Evolutionary conservation across 139 green algal genomes (phyloP).

Genomic region (Auxenochlorella pyrenoidosa): DNA sequence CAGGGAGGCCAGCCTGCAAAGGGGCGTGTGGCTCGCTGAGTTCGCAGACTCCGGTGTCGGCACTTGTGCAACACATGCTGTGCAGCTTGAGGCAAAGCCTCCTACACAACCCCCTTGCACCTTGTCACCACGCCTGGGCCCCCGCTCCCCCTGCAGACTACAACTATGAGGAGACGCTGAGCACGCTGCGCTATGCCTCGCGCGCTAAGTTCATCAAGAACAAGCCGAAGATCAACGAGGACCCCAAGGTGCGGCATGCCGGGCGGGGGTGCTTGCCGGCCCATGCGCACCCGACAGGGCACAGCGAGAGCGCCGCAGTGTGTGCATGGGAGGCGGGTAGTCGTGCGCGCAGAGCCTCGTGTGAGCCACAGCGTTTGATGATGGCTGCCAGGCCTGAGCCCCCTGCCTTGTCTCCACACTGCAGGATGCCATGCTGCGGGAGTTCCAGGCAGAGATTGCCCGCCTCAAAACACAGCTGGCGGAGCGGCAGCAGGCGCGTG

Average conservation of each 20-base stretch:
- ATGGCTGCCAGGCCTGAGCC: too few relatives aligned
- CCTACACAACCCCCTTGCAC: background rate
- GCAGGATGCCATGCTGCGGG: conserved; percentile 88
- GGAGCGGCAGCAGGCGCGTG: conserved; percentile 19
- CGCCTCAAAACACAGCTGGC: conserved; percentile 76
- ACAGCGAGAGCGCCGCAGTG: too few relatives aligned
- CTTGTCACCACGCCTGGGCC: background rate
- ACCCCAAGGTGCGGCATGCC: conserved; percentile 85
- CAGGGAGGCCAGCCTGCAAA: too few relatives aligned
- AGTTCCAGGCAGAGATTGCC: conserved; percentile 93
- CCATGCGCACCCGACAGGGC: too few relatives aligned
- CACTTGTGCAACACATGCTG: background rate
- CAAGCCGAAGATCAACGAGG: conserved; percentile 92
- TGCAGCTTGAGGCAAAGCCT: background rate
- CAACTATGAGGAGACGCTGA: conserved; percentile 90
- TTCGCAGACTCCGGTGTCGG: background rate
- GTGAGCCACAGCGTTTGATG: too few relatives aligned
- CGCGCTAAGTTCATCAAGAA: conserved; percentile 94
- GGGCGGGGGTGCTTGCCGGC: too few relatives aligned
- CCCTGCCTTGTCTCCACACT: background rate
- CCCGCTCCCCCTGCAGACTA: conserved; percentile 61
- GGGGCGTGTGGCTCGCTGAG: background rate
- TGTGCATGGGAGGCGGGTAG: too few relatives aligned
- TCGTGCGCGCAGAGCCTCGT: too few relatives aligned
- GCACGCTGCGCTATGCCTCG: conserved; percentile 89